Conservation (phyloP, 2,329 filamentous ascomycete species). For the Microdochium bolleyi region DNA sequence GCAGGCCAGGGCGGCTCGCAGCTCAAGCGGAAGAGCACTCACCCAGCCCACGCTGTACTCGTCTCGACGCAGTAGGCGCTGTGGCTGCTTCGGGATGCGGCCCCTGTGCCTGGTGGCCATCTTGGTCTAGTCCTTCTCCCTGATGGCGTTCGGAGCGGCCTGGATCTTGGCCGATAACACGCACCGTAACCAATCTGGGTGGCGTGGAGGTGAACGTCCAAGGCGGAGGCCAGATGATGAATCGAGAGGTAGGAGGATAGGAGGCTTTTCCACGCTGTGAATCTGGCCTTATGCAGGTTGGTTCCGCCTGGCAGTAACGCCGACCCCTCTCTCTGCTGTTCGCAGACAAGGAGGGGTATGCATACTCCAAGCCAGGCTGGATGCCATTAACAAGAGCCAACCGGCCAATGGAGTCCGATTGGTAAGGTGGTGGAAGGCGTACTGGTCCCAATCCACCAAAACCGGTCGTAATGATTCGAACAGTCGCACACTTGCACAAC, state of each 20-base stretch:
- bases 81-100: neutral
- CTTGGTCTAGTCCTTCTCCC: neutral
- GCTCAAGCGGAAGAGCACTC: conserved; percentile 20
- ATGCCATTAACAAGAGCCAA: neutral
- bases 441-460: neutral
- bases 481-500: neutral
- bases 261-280: neutral
- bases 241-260: neutral
- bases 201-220: neutral
- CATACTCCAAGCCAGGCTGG: neutral
- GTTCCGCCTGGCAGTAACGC: neutral
- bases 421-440: neutral
- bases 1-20: conserved; percentile 17
- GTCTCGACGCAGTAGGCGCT: neutral
- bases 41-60: conserved; percentile 23
- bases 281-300: neutral
- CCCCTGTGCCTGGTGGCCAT: neutral
- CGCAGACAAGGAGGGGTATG: neutral
- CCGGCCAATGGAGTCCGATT: neutral
- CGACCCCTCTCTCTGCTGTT: neutral
- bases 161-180: neutral
- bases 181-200: neutral
- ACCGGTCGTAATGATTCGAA: neutral
- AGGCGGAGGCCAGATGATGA: neutral
- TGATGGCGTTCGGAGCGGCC: neutral